Base-by-base conservation (phyloP, 257 asterid genomes). In the Henckelia pumila region DNA sequence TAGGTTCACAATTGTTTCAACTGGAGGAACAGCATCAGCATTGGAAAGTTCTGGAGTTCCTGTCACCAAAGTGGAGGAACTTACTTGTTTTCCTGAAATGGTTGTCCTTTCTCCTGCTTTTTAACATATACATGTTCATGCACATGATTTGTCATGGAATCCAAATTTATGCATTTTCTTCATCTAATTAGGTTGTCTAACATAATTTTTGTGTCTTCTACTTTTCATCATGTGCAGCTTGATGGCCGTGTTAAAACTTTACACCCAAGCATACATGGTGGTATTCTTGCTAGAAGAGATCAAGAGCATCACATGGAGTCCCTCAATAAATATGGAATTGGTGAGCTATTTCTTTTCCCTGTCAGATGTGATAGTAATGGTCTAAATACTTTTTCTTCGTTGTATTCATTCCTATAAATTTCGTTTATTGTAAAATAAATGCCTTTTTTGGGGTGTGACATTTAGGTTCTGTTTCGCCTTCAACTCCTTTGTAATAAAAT, bases 221-320 rank as follows among this genome's bases (percentile, higher is more conserved):
- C n/a, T 65, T 76, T 62, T 26, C 64, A 66, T 35, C 71, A 22
- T 64, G 52, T 70, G 47, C 86, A 91, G 97, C 96, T 94, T 73
- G 97, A 94, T 78, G 99, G 99, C 5, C 97, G 99, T 73, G 99
- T 94, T 61, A 94, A 94, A 84, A 94, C 99, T 37, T 80, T 94
- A 56, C 97, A 94, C 77, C 99, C 99, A 23, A 81, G 72, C 69
- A 76, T 91, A 71, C 97, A 94, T 72, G 97, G 99, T 72, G 99
- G 96, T 60, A 94, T 94, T 76, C 95, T 94, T 77, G 99, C 97
- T 67, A 84, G 96, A 84, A 85, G 97, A 73, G 96, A 94, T 81
- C 86, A 83, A 79, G 72, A 85, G 64, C 95, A 88, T 85, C 99
- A 94, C 85, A 87, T 91, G 97, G 85, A 84, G 83, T 86, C 96